phyloP scores from a whole-genome alignment of 169 alveolate genomes.

The Miamiensis avidus region DNA sequence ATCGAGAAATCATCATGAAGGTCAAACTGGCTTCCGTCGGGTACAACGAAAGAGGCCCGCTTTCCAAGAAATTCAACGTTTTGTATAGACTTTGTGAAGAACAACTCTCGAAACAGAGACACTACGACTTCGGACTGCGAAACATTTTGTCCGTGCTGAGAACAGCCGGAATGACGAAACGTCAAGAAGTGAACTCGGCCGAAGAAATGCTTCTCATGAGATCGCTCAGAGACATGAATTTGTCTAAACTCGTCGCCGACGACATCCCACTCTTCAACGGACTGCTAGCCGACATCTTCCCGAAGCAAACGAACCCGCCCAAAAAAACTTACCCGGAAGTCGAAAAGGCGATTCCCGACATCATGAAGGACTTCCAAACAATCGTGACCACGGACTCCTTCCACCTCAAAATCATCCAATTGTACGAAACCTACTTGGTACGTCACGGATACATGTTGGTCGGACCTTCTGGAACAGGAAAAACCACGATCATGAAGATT shows the following conservation, averaged over 20 bases:
- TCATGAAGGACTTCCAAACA: constrained; percentile 69
- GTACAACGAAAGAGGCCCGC: constrained; percentile 82
- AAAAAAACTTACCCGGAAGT: constrained; percentile 91
- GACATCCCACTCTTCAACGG: constrained; percentile 95
- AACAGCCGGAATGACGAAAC: constrained; percentile 93
- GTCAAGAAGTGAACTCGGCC: constrained; percentile 85
- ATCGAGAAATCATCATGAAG: constrained; percentile 93
- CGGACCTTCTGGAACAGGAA: constrained; percentile 97
- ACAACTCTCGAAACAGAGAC: constrained; percentile 94
- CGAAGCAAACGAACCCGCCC: constrained; percentile 92
- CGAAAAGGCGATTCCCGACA: constrained; percentile 84
- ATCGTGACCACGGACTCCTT: constrained; percentile 72
- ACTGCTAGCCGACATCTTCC: constrained; percentile 95
- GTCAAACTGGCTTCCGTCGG: constrained; percentile 96
- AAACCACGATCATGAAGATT: constrained; percentile 92
- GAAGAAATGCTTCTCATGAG: constrained; percentile 88
- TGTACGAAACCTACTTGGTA: constrained; percentile 94
- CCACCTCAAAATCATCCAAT: constrained; percentile 88
- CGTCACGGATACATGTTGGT: constrained; percentile 98
- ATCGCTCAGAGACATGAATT: constrained; percentile 95
- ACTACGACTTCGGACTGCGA: constrained; percentile 95
- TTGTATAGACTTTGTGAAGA: constrained; percentile 94
- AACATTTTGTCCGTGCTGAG: constrained; percentile 93
- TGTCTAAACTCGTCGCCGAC: constrained; percentile 94
- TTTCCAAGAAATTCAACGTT: constrained; percentile 94